These are phyloP conservation scores for Oryza coarctata DNA, from an alignment of 176 grass and related monocot species.

Conservation along the genomic window DNA sequence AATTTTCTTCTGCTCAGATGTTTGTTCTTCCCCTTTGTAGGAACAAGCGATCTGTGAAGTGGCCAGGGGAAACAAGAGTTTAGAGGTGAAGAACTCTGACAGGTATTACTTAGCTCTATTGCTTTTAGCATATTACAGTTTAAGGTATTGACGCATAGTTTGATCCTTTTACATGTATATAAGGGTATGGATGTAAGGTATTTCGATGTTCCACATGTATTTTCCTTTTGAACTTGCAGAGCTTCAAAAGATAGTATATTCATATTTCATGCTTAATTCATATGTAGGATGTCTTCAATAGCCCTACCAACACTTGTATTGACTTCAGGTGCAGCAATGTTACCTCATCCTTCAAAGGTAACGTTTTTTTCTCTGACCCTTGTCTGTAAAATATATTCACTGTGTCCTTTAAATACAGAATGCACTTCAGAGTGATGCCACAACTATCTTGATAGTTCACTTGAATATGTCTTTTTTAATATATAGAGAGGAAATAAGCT, in stretches of 20 bases:
- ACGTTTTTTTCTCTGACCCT: not conserved
- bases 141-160: not conserved
- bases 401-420: not conserved
- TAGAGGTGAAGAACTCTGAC: slow-evolving; percentile 36
- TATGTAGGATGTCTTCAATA: slow-evolving; percentile 47
- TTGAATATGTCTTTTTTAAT: not conserved
- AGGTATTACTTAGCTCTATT: slow-evolving; percentile 45
- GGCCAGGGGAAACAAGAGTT: slow-evolving; percentile 23
- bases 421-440: not conserved
- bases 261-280: slow-evolving; percentile 13
- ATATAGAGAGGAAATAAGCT: not conserved
- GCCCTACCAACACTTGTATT: slow-evolving; percentile 48
- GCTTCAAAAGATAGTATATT: not conserved
- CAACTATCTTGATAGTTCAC: not conserved
- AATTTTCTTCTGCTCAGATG: slow-evolving; percentile 13
- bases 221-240: slow-evolving; percentile 7
- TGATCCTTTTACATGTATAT: not conserved
- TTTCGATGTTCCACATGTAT: no score
- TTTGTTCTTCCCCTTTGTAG: slow-evolving; percentile 25
- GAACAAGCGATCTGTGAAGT: slow-evolving; percentile 44
- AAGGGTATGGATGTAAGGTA: no score
- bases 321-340: slow-evolving; percentile 79
- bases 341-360: slow-evolving; percentile 99
- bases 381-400: not conserved
- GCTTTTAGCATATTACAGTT: not conserved